A percentile compares a stretch with the other conserved stretches of the same genome.
These are phyloP conservation scores for Rhizophora mangle DNA, from an alignment of 345 rosid species.

Conservation along the genomic window DNA sequence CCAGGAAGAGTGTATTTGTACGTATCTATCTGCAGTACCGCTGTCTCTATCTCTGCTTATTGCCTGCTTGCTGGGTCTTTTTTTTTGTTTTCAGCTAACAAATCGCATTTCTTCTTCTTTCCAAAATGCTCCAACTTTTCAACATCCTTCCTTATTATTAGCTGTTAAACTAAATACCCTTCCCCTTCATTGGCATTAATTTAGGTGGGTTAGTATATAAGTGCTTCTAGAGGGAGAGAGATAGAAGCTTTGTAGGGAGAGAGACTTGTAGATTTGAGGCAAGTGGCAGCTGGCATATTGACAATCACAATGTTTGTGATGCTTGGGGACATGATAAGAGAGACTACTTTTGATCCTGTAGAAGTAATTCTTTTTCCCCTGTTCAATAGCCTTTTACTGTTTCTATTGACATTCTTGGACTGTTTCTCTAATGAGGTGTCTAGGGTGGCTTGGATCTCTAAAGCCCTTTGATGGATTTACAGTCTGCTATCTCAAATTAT, in stretches of 20 bases:
- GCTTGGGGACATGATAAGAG: conserved; percentile 97
- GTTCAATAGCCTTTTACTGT: not conserved
- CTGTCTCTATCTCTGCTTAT: not conserved
- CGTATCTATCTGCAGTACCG: no score
- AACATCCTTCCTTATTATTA: no score
- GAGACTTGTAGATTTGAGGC: conserved; percentile 74
- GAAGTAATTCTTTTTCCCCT: conserved; percentile 34
- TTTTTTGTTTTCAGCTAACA: conserved; percentile 9
- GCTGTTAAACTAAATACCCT: no score
- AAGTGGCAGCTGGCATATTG: conserved; percentile 85
- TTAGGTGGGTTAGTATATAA: no score
- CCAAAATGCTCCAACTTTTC: no score
- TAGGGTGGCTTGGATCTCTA: conserved; percentile 7
- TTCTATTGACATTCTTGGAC: not conserved
- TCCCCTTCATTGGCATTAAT: no score
- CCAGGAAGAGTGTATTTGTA: no score
- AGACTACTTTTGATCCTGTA: conserved; percentile 74
- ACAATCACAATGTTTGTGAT: conserved; percentile 93
- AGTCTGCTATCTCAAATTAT: not conserved
- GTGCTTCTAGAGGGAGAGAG: no score
- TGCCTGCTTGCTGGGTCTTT: not conserved
- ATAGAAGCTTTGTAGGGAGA: no score
- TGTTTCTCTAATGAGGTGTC: not conserved
- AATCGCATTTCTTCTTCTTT: no score
- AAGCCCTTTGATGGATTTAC: not conserved